A percentile compares a stretch with the other conserved stretches of the same genome.
Evolutionary conservation across 2,329 filamentous ascomycete species (phyloP).

Genomic region (Chrysoporthe deuterocubensis): DNA sequence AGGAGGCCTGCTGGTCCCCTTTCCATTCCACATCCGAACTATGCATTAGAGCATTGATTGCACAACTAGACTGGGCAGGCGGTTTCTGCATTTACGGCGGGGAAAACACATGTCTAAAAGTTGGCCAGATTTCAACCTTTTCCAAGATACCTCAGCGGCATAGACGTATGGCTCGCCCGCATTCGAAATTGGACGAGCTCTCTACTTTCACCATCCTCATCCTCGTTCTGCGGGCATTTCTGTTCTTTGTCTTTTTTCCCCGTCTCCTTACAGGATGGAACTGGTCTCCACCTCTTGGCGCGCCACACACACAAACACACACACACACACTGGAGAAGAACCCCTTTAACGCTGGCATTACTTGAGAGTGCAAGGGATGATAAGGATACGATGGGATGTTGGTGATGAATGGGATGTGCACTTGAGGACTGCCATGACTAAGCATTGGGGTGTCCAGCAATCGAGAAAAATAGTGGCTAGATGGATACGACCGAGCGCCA

Average conservation of each 20-base stretch:
- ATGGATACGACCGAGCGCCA: neutral
- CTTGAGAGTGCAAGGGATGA: slow-evolving; percentile 18
- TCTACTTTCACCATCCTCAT: slow-evolving; percentile 22
- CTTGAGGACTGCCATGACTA: slow-evolving; percentile 12
- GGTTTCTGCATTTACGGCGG: slow-evolving; percentile 54
- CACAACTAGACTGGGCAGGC: slow-evolving; percentile 54
- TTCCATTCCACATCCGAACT: slow-evolving; percentile 38
- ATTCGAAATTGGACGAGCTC: slow-evolving; percentile 37
- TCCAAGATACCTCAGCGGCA: slow-evolving; percentile 55
- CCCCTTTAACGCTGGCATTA: neutral
- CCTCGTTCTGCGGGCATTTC: slow-evolving; percentile 23
- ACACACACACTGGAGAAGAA: neutral
- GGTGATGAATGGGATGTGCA: slow-evolving; percentile 23
- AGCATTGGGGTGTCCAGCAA: slow-evolving; percentile 8
- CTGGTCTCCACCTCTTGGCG: slow-evolving; percentile 16
- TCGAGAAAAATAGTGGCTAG: slow-evolving; percentile 1
- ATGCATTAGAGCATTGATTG: slow-evolving; percentile 50
- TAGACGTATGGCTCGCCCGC: slow-evolving; percentile 47
- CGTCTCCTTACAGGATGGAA: neutral
- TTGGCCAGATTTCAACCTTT: slow-evolving; percentile 44
- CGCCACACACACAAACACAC: neutral
- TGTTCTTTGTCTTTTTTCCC: slow-evolving; percentile 22
- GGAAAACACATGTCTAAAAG: slow-evolving; percentile 54
- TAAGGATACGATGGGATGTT: slow-evolving; percentile 27
- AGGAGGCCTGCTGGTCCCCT: slow-evolving; percentile 53